These are phyloP conservation scores for Atalantia buxifolia DNA, from an alignment of 345 rosid species.

Conservation along the genomic window DNA sequence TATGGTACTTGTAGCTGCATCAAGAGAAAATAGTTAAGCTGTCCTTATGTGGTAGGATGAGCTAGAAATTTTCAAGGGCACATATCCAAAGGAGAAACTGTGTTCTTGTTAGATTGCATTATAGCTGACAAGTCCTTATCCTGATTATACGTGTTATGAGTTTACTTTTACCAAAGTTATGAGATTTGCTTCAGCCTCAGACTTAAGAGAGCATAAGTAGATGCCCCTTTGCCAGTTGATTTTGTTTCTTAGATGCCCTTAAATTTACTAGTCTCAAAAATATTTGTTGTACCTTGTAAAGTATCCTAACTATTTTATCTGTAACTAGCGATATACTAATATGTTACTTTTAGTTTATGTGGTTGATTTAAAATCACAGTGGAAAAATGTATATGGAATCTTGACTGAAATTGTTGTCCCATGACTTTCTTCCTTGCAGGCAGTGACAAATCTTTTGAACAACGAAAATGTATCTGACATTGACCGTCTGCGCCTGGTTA, in stretches of 20 bases:
- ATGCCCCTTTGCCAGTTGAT: not conserved
- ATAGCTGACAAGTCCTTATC: not conserved
- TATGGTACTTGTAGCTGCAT: not conserved
- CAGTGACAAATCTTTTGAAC: constrained; percentile 79
- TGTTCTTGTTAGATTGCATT: not conserved
- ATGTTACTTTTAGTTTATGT: not conserved
- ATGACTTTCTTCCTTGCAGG: constrained; percentile 52
- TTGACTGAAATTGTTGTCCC: constrained; percentile 6
- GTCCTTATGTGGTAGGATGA: not conserved
- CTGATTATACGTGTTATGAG: not conserved
- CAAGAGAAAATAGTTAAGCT: not conserved
- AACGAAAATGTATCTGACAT: constrained; percentile 85
- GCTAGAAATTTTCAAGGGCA: not conserved
- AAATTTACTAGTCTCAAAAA: not conserved
- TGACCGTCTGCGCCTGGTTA: constrained; percentile 79
- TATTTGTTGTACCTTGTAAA: not conserved
- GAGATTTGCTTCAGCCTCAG: not conserved
- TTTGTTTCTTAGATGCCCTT: not conserved
- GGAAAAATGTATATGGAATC: not conserved
- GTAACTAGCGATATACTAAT: not conserved
- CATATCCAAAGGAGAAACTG: not conserved
- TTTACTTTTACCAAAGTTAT: not conserved
- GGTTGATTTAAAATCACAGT: not conserved
- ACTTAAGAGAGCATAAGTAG: not conserved
- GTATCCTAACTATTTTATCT: not conserved